Evolutionary conservation across 345 rosid genomes (phyloP), one percentile per base, ranked within the genome.

Genomic region (Chamaenerion angustifolium): DNA sequence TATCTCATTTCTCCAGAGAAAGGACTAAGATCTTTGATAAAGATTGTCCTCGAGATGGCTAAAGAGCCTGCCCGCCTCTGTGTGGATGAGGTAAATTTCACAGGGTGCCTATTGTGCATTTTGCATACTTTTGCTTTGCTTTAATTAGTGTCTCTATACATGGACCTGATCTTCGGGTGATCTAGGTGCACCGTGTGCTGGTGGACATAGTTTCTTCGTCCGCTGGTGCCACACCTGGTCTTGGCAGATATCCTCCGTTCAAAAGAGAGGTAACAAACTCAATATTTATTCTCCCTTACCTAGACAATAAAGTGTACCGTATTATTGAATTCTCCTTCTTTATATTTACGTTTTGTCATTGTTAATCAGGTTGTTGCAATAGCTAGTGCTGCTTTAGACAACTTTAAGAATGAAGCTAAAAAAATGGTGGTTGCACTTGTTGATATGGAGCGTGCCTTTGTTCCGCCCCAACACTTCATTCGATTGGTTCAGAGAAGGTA

Each of bases 371-470:
- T 75, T 55, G 64, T 75, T 15, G 67, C 76, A 23, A 60, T 75
- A 47, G 80, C 80, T 45, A 75, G 61, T 60, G 17, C 74, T 55
- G 80, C 76, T 16, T 55, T 75, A 15, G 80, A 75, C 41, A 70
- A 64, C 35, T 75, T 75, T 60, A 75, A 75, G 56, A 65, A 18
- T 56, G 76, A 75, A 57, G 71, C 80, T 19, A 75, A 66, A 52
- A 75, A 71, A 51, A 75, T 75, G 80, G 80, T 75, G 43, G 70
- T 75, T 48, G 76, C 80, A 21, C 66, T 75, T 16, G 80, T 75
- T 44, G 80, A 75, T 52, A 75, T 75, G 80, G 80, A 75, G 56
- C 80, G 80, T 13, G 80, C 66, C 43, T 75, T 75, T 71, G 80
- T 75, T 42, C 80, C 80, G 25, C 80, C 80, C 42, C 80, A 75